phyloP scores from a whole-genome alignment of 2,329 filamentous ascomycete genomes.

The Paraphaeosphaeria minitans region DNA sequence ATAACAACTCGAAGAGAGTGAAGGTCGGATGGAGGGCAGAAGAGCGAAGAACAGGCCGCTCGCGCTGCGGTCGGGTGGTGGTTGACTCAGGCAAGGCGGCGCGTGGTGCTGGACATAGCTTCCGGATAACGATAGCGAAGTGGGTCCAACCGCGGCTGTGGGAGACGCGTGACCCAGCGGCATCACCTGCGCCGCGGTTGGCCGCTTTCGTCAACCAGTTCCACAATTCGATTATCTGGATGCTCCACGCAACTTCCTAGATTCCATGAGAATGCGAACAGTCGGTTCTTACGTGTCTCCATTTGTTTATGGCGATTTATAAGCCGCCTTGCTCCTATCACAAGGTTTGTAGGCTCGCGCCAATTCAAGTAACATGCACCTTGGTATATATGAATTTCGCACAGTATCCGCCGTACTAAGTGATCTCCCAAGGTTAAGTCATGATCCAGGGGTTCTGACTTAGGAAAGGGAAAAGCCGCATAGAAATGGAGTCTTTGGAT shows the following conservation, averaged over 20 bases:
- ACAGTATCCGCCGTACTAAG: no score
- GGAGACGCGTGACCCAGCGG: conserved; percentile 5
- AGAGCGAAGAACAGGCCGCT: conserved; percentile 26
- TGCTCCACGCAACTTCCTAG: not conserved
- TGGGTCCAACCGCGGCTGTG: conserved; percentile 8
- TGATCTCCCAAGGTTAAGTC: no score
- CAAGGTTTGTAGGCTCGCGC: no score
- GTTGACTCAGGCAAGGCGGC: conserved; percentile 14
- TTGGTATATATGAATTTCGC: no score
- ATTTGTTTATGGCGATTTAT: no score
- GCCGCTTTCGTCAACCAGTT: not conserved
- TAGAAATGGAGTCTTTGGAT: no score
- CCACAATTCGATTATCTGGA: not conserved
- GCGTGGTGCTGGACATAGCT: conserved; percentile 15
- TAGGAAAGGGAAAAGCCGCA: no score
- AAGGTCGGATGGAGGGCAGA: conserved; percentile 9
- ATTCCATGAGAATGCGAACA: no score
- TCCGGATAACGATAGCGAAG: conserved; percentile 15
- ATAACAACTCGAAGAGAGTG: conserved; percentile 10
- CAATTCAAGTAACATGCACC: no score
- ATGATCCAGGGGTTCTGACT: no score
- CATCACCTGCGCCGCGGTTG: not conserved
- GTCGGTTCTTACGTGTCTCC: no score
- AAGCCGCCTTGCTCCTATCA: no score
- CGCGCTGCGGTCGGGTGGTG: conserved; percentile 6